A percentile compares a stretch with the other conserved stretches of the same genome.
phyloP scores from a whole-genome alignment of 176 grass and related monocot genomes.

The Carex kokanica region DNA sequence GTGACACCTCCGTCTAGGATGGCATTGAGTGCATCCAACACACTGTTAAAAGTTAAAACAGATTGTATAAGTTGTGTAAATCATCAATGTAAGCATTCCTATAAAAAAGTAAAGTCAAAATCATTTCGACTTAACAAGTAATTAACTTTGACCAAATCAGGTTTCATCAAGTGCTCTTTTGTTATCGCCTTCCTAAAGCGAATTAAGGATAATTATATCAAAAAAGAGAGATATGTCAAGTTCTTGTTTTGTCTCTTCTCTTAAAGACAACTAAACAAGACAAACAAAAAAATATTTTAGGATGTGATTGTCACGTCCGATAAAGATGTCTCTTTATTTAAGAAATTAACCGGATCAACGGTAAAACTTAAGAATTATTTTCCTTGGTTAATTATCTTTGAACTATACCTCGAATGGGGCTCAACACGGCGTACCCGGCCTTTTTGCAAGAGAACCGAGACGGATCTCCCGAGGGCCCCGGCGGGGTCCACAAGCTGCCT shows the following conservation, averaged over 20 bases:
- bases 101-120: background rate
- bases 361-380: background rate
- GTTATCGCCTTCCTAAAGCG: background rate
- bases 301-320: background rate
- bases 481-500: constrained; percentile 39
- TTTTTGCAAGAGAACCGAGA: constrained; percentile 39
- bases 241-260: background rate
- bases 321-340: background rate
- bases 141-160: background rate
- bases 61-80: background rate
- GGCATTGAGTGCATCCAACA: constrained; percentile 64
- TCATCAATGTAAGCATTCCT: background rate
- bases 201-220: background rate
- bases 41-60: constrained; percentile 36
- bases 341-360: background rate
- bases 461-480: constrained; percentile 34
- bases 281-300: background rate
- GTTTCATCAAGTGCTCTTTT: background rate
- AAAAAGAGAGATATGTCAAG: background rate
- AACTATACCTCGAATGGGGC: constrained; percentile 37
- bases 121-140: background rate
- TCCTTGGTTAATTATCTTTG: background rate
- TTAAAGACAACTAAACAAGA: background rate
- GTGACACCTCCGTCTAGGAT: constrained; percentile 45
- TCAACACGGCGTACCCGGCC: constrained; percentile 47